phyloP scores from a whole-genome alignment of 2,329 filamentous ascomycete genomes.

The Pestalotiopsis sp. region DNA sequence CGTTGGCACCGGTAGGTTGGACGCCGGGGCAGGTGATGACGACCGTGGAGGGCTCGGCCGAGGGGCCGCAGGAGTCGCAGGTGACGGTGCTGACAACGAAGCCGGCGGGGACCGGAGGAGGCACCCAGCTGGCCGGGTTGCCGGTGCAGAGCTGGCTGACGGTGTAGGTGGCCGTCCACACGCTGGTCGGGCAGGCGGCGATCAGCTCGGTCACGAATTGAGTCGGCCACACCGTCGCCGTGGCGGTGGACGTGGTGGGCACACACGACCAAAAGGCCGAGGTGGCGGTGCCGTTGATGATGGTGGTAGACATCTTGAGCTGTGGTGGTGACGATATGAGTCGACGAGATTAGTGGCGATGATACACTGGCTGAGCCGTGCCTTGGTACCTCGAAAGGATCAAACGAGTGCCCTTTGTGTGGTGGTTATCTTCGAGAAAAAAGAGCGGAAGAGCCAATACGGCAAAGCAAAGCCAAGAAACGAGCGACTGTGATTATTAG shows the following conservation, averaged over 20 bases:
- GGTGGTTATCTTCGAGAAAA: not conserved
- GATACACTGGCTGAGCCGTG: constrained; percentile 16
- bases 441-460: constrained; percentile 13
- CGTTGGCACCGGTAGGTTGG: constrained; percentile 29
- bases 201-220: constrained; percentile 39
- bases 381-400: not conserved
- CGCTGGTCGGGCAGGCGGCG: constrained; percentile 40
- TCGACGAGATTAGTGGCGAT: constrained; percentile 25
- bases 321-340: not conserved
- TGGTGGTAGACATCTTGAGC: constrained; percentile 24
- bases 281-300: constrained; percentile 31
- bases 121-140: constrained; percentile 30
- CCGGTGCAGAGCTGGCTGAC: constrained; percentile 39
- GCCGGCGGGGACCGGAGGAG: constrained; percentile 36
- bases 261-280: constrained; percentile 34
- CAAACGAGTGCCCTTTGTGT: not conserved
- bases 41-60: constrained; percentile 24
- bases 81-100: constrained; percentile 41
- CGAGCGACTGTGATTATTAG: constrained; percentile 28
- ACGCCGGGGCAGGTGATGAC: constrained; percentile 40
- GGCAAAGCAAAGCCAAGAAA: constrained; percentile 18
- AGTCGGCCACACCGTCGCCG: constrained; percentile 36
- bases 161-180: constrained; percentile 45
- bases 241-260: constrained; percentile 26
- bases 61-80: constrained; percentile 34